Evolutionary conservation across 2,329 filamentous ascomycete species (phyloP), one percentile per base, ranked within the genome.

Genomic region (Hymenoscyphus albidus): DNA sequence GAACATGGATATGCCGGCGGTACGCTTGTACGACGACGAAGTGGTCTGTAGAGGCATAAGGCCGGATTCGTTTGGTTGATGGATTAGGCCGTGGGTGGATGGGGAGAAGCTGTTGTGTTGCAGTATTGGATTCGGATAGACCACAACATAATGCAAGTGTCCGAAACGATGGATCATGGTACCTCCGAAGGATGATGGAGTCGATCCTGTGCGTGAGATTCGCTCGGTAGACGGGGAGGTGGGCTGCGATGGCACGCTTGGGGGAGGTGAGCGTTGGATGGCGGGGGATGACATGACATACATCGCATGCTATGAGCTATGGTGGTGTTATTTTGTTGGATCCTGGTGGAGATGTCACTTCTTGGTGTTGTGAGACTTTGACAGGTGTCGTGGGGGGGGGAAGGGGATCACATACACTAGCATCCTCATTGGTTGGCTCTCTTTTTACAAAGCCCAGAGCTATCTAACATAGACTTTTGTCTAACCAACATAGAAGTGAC

Each of bases 101-200:
- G n/a, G 7, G 42, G 16, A 18, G 22, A 27, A 22, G 48, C 38
- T 39, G 60, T 56, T 48, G 55, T 48, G 67, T 67, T 55, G 57
- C 61, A 66, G 59, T 67, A 69, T 65, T 56, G 58, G 61, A 63
- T 61, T 42, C 58, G 58, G 58, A 42, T 40, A 59, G 38, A 42
- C 59, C 42, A 42, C 59, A 61, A 31, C 48, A 18, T 54, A 54
- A 51, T 44, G 42, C 48, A 31, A 42, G 58, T 31, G n/a, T 27
- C 18, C 58, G n/a, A 40, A 51, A 14, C 60, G 31, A 56, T 56
- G 59, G 60, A 62, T 56, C 56, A 56, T 58, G 35, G 60, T 44
- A 56, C 35, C 32, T 62, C 60, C 48, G 59, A 58, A 64, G 62
- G 62, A 64, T 54, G 22, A 61, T 54, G 59, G 58, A 48, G 63